Percentiles rank a stretch among this genome's conserved stretches.
Conservation (phyloP, 176 grass and related monocot species). For the Cocos nucifera region DNA sequence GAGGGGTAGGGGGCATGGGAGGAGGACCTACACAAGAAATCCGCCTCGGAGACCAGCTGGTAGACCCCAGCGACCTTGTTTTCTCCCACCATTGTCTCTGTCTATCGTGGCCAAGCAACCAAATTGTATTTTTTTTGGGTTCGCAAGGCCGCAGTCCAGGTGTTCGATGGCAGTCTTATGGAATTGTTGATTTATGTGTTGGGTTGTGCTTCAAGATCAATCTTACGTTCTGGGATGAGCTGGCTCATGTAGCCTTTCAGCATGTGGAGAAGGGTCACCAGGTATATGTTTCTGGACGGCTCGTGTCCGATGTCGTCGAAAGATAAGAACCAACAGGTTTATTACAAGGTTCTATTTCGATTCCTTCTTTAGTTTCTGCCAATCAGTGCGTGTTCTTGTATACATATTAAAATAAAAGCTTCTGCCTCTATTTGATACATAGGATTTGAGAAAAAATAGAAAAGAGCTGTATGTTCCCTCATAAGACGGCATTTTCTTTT, state of each 20-base stretch:
- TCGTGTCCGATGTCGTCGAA: constrained; percentile 65
- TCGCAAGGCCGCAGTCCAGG: neutral
- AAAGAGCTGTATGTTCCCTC: too few relatives aligned
- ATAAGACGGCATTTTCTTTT: too few relatives aligned
- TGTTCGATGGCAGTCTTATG: neutral
- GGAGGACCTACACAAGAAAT: constrained; percentile 58
- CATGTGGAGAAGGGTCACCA: constrained; percentile 61
- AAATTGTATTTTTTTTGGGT: neutral
- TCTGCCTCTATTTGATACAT: too few relatives aligned
- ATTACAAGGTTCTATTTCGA: constrained; percentile 56
- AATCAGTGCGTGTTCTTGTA: too few relatives aligned
- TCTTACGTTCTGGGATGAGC: constrained; percentile 82
- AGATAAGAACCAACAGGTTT: constrained; percentile 57
- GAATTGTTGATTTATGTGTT: neutral
- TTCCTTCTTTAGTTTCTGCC: neutral
- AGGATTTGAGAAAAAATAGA: too few relatives aligned
- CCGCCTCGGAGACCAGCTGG: constrained; percentile 66
- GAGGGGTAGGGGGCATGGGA: too few relatives aligned
- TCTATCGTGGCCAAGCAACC: neutral
- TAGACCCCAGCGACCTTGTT: constrained; percentile 11
- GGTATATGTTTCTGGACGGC: constrained; percentile 76
- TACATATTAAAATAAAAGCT: too few relatives aligned
- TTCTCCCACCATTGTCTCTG: neutral
- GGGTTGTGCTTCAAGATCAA: constrained; percentile 46
- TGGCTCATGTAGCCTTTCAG: constrained; percentile 61